phyloP scores from a whole-genome alignment of 2,329 filamentous ascomycete genomes.

The Colletotrichum sansevieriae region DNA sequence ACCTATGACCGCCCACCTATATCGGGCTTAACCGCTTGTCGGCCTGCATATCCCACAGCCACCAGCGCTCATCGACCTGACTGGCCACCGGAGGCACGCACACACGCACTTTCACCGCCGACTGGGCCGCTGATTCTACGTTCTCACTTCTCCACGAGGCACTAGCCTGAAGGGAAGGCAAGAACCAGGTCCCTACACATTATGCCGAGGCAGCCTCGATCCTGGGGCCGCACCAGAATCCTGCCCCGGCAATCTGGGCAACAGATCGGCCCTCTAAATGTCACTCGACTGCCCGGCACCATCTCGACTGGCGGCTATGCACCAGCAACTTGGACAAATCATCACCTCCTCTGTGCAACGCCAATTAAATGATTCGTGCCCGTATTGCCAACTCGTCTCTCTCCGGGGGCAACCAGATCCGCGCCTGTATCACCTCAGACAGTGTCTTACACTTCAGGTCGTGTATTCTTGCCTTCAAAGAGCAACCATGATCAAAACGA shows the following conservation, averaged over 20 bases:
- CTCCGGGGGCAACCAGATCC: constrained; percentile 10
- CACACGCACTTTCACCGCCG: not conserved
- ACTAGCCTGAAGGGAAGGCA: constrained; percentile 1
- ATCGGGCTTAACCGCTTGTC: constrained; percentile 24
- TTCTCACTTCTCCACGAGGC: constrained; percentile 19
- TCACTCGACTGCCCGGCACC: constrained; percentile 5
- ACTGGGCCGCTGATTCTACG: not conserved
- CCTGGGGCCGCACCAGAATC: constrained; percentile 20
- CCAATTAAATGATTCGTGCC: constrained; percentile 3
- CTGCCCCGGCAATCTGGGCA: constrained; percentile 22
- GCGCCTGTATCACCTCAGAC: constrained; percentile 31
- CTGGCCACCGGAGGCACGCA: not conserved
- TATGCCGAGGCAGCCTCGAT: constrained; percentile 20
- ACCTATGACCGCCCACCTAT: constrained; percentile 12
- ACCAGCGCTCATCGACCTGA: constrained; percentile 11
- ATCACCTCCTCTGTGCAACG: constrained; percentile 25
- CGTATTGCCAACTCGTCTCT: constrained; percentile 13
- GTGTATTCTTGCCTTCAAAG: constrained; percentile 32
- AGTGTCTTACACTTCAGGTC: constrained; percentile 2
- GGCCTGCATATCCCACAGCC: constrained; percentile 31
- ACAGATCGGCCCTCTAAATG: constrained; percentile 4
- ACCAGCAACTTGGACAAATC: constrained; percentile 15
- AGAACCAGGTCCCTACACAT: constrained; percentile 9
- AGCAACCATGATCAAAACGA: not conserved
- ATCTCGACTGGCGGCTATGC: not conserved